Conservation (phyloP, 768 basidiomycete genomes). For the Erythrobasidium yunnanense region DNA sequence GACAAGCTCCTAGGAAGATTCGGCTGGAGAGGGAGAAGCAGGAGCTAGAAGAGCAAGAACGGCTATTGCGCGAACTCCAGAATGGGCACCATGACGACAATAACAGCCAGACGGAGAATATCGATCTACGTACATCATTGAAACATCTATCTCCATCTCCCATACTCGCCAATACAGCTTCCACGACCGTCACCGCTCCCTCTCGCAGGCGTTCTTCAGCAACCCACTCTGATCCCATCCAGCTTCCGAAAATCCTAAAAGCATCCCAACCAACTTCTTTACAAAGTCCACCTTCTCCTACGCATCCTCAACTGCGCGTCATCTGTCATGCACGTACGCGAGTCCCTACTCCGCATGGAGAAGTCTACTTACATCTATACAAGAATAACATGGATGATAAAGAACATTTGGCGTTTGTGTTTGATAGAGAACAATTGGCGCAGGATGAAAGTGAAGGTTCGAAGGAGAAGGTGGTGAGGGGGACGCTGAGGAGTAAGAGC, state of each 20-base stretch:
- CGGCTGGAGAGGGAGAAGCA: constrained; percentile 29
- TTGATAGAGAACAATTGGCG: constrained; percentile 72
- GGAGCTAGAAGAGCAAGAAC: constrained; percentile 6
- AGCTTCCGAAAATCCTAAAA: constrained; percentile 14
- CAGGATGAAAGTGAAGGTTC: constrained; percentile 38
- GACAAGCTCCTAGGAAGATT: constrained; percentile 36
- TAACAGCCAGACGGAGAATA: neutral
- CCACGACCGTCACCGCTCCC: neutral
- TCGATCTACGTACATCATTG: neutral
- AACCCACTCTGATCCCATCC: constrained; percentile 16
- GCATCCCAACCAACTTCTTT: constrained; percentile 10
- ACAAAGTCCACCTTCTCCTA: constrained; percentile 27
- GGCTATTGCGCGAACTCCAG: neutral
- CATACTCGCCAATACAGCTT: neutral
- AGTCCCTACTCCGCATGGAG: constrained; percentile 89
- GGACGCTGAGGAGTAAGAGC: constrained; percentile 62
- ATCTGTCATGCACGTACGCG: constrained; percentile 94
- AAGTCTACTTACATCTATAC: constrained; percentile 85
- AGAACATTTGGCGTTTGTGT: constrained; percentile 90
- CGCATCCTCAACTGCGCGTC: constrained; percentile 50
- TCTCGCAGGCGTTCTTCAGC: neutral
- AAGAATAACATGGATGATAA: constrained; percentile 84
- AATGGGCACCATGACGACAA: neutral
- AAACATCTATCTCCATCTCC: constrained; percentile 2
- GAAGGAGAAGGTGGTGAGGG: constrained; percentile 31